Conservation (phyloP, 2,329 filamentous ascomycete genomes). For the Paraconiothyrium brasiliense region DNA sequence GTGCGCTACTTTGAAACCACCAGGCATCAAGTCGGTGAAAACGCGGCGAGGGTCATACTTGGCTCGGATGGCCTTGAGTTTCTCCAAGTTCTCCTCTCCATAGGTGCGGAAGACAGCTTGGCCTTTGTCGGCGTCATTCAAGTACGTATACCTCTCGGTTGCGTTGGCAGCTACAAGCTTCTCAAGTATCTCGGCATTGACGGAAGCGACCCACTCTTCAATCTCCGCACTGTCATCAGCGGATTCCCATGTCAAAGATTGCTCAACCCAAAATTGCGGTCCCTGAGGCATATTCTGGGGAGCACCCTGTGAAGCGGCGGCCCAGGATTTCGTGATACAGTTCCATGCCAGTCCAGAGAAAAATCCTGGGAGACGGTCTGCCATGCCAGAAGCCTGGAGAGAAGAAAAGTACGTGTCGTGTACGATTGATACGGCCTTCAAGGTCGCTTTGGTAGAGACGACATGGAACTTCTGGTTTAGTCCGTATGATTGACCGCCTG, state of each 20-base stretch:
- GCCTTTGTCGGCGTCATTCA: conserved; percentile 38
- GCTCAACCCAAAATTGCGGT: conserved; percentile 31
- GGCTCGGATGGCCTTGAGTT: conserved; percentile 42
- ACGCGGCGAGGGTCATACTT: conserved; percentile 53
- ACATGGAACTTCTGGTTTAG: conserved; percentile 31
- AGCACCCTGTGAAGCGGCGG: conserved; percentile 15
- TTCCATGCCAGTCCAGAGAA: conserved; percentile 32
- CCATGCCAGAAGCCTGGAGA: conserved; percentile 18
- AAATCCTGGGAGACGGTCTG: conserved; percentile 23
- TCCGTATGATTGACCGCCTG: conserved; percentile 23
- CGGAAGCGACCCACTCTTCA: conserved; percentile 42
- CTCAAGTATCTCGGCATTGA: no score
- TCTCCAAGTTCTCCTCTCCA: conserved; percentile 45
- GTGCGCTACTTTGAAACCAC: conserved; percentile 50
- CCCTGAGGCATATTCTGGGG: conserved; percentile 23
- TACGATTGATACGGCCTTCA: conserved; percentile 24
- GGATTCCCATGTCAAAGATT: conserved; percentile 25
- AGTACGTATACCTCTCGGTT: conserved; percentile 20
- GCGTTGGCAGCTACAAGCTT: no score
- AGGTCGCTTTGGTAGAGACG: conserved; percentile 21
- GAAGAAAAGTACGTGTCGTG: conserved; percentile 28
- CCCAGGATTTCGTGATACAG: conserved; percentile 24
- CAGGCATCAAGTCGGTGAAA: conserved; percentile 52
- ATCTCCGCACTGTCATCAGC: conserved; percentile 24
- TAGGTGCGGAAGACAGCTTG: conserved; percentile 55